phyloP scores from a whole-genome alignment of 108 stramenopile species.

The Cyclotella sp. region DNA sequence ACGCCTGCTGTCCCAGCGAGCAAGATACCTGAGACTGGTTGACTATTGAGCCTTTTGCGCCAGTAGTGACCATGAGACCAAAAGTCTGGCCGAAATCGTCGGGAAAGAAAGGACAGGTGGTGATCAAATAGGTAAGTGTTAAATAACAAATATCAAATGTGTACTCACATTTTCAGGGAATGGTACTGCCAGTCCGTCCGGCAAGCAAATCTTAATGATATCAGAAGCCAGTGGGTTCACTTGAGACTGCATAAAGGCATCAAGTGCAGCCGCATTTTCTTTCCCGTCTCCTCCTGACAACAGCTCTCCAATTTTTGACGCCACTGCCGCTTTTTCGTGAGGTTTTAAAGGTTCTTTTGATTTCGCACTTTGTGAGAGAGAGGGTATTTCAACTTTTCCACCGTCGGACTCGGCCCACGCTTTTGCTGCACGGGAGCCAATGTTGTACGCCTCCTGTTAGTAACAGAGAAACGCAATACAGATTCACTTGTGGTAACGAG shows the following conservation, averaged over 20 bases:
- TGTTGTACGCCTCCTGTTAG: slow-evolving; percentile 73
- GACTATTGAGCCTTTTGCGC: slow-evolving; percentile 98
- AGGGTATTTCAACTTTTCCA: slow-evolving; percentile 85
- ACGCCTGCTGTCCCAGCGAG: slow-evolving; percentile 98
- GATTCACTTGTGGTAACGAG: not conserved
- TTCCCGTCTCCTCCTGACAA: slow-evolving; percentile 87
- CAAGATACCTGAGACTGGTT: slow-evolving; percentile 99
- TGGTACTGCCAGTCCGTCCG: slow-evolving; percentile 94
- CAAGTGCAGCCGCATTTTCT: slow-evolving; percentile 85
- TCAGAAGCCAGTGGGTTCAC: slow-evolving; percentile 90
- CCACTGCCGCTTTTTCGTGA: slow-evolving; percentile 78
- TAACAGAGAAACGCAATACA: not conserved
- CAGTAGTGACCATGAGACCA: slow-evolving; percentile 97
- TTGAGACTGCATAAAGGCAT: slow-evolving; percentile 95
- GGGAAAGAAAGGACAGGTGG: not conserved
- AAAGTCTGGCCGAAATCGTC: slow-evolving; percentile 80
- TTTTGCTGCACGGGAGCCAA: slow-evolving; percentile 84
- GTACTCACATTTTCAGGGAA: slow-evolving; percentile 93
- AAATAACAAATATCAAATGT: not conserved
- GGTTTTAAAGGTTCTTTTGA: slow-evolving; percentile 74
- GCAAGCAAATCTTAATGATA: slow-evolving; percentile 96
- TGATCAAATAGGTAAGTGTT: slow-evolving; percentile 15
- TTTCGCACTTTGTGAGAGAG: slow-evolving; percentile 50
- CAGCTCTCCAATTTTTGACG: slow-evolving; percentile 78
- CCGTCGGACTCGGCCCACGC: slow-evolving; percentile 94